phyloP scores from a whole-genome alignment of 2,329 filamentous ascomycete species.

The Aureobasidium sp. region DNA sequence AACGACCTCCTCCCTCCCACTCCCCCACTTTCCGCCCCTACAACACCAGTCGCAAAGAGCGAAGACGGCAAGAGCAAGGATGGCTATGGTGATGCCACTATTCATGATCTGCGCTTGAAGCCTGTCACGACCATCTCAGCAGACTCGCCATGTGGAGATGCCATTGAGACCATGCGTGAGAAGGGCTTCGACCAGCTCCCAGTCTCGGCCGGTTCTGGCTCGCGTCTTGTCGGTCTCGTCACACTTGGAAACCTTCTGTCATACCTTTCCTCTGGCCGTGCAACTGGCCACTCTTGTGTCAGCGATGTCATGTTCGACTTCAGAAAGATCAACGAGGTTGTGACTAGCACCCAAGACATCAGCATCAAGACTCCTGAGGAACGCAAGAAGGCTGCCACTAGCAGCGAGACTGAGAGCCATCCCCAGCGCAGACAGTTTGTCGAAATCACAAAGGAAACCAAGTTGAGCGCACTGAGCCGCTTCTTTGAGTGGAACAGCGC shows the following conservation, averaged over 20 bases:
- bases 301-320: slow-evolving; percentile 97
- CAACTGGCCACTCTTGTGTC: slow-evolving; percentile 64
- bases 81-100: slow-evolving; percentile 68
- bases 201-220: slow-evolving; percentile 58
- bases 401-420: slow-evolving; percentile 27
- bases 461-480: slow-evolving; percentile 70
- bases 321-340: slow-evolving; percentile 73
- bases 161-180: slow-evolving; percentile 96
- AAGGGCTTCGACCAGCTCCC: slow-evolving; percentile 97
- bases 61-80: slow-evolving; percentile 44
- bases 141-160: slow-evolving; percentile 66
- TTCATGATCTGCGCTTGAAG: slow-evolving; percentile 78
- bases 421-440: slow-evolving; percentile 65
- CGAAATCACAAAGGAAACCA: slow-evolving; percentile 87
- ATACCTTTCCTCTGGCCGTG: slow-evolving; percentile 78
- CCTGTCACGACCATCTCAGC: slow-evolving; percentile 79
- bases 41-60: slow-evolving; percentile 21
- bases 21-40: slow-evolving; percentile 37
- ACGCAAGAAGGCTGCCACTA: slow-evolving; percentile 22
- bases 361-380: slow-evolving; percentile 34
- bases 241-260: slow-evolving; percentile 91
- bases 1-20: slow-evolving; percentile 76
- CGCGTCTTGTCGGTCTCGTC: slow-evolving; percentile 77
- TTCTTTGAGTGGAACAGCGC: slow-evolving; percentile 99
- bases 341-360: slow-evolving; percentile 74